Evolutionary conservation across 208 protist species (phyloP).

Genomic region (Trypanosomatidae sp.): DNA sequence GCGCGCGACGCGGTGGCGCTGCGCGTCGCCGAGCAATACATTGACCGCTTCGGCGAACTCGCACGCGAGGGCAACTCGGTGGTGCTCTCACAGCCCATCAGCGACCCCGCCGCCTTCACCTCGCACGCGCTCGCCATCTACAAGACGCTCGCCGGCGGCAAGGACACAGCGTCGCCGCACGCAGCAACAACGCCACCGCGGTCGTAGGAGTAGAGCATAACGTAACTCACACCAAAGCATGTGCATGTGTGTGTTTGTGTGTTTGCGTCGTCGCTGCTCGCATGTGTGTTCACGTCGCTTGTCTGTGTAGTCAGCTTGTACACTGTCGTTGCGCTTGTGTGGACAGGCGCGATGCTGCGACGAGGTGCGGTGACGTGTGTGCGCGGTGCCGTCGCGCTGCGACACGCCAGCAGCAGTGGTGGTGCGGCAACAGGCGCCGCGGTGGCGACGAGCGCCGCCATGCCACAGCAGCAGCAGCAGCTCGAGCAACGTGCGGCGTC

Average conservation of each 20-base stretch:
- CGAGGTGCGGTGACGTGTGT: neutral
- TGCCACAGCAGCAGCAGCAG: slow-evolving; percentile 3
- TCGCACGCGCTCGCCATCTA: slow-evolving; percentile 87
- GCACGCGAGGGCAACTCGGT: slow-evolving; percentile 91
- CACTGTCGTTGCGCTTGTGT: too few relatives aligned
- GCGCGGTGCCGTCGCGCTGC: too few relatives aligned
- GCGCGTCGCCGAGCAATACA: slow-evolving; percentile 87
- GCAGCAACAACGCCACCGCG: neutral
- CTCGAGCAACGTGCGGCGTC: slow-evolving; percentile 18
- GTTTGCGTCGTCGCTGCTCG: too few relatives aligned
- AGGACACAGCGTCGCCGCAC: slow-evolving; percentile 6
- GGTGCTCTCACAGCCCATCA: slow-evolving; percentile 86
- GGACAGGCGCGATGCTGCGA: too few relatives aligned
- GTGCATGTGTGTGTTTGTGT: neutral
- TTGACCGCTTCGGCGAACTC: slow-evolving; percentile 84
- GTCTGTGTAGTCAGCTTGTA: too few relatives aligned
- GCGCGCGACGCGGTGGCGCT: slow-evolving; percentile 65
- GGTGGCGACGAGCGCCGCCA: neutral
- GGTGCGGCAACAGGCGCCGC: too few relatives aligned
- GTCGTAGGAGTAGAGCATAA: slow-evolving; percentile 6
- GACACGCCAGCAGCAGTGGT: too few relatives aligned
- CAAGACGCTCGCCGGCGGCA: slow-evolving; percentile 35
- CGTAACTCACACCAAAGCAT: neutral
- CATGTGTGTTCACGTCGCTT: too few relatives aligned
- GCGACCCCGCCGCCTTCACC: slow-evolving; percentile 81